phyloP scores from a whole-genome alignment of 2,329 filamentous ascomycete species.

The Bertia moriformis region DNA sequence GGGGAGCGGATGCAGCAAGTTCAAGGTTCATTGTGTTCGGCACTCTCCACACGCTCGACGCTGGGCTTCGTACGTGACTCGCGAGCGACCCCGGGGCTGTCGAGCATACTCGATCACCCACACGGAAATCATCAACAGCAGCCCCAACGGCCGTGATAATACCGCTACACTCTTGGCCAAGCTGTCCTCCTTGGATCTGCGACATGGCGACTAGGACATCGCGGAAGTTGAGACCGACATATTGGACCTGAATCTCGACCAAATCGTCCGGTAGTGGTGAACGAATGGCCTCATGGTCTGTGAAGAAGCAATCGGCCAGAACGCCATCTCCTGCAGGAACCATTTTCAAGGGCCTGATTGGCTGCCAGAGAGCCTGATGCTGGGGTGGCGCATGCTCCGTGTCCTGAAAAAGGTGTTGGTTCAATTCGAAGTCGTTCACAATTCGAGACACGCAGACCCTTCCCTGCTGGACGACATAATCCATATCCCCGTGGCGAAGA shows the following conservation, averaged over 20 bases:
- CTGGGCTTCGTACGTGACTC: not conserved
- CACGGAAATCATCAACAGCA: not conserved
- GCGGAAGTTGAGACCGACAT: not conserved
- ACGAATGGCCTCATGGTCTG: not conserved
- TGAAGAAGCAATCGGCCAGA: not conserved
- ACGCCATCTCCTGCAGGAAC: not conserved
- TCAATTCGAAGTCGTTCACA: not conserved
- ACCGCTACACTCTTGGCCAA: not conserved
- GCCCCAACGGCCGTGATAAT: not conserved
- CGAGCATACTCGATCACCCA: not conserved
- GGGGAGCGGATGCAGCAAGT: conserved; percentile 10
- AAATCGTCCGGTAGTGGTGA: not conserved
- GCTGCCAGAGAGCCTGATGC: not conserved
- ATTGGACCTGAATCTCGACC: not conserved
- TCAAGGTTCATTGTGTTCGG: conserved; percentile 8
- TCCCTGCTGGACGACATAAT: not conserved
- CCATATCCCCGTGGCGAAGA: not conserved
- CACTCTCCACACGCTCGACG: not conserved
- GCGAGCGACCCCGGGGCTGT: not conserved
- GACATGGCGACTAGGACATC: not conserved
- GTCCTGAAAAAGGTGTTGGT: not conserved
- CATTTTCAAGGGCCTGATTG: not conserved
- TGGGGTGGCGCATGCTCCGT: not conserved
- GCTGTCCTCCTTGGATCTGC: not conserved
- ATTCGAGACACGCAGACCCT: not conserved